Conservation (phyloP, 805 yeast species). For the Debaryomyces castellii region DNA sequence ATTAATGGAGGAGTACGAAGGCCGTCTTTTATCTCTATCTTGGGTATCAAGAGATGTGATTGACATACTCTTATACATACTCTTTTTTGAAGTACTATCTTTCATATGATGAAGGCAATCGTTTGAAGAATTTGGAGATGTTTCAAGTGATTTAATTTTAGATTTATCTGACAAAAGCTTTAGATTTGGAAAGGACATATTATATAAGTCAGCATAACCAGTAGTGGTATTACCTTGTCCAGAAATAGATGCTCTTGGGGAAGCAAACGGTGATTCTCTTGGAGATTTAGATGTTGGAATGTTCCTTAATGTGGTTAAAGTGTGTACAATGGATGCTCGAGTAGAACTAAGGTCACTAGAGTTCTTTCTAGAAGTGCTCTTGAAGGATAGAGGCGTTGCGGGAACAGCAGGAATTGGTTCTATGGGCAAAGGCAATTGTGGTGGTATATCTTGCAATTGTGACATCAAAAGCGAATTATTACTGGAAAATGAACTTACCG, state of each 20-base stretch:
- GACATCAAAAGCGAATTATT: conserved; percentile 25
- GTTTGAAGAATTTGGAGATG: conserved; percentile 4
- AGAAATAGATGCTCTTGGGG: conserved; percentile 51
- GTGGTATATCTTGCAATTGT: conserved; percentile 49
- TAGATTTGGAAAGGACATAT: conserved; percentile 19
- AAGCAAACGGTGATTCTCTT: conserved; percentile 36
- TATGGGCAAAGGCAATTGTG: conserved; percentile 54
- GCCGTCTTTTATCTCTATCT: neutral
- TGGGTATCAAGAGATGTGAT: conserved; percentile 5
- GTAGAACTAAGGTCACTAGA: conserved; percentile 40
- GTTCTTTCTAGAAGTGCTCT: conserved; percentile 33
- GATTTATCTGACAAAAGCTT: conserved; percentile 10
- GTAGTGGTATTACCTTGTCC: conserved; percentile 19
- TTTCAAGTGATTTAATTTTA: conserved; percentile 1
- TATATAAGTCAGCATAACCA: conserved; percentile 5
- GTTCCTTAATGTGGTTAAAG: conserved; percentile 38
- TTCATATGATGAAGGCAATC: neutral
- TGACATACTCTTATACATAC: conserved; percentile 2
- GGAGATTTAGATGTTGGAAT: conserved; percentile 38
- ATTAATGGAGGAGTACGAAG: neutral
- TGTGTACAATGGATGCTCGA: conserved; percentile 39
- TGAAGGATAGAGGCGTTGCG: conserved; percentile 31
- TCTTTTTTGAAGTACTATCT: neutral
- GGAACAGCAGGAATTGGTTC: conserved; percentile 50
- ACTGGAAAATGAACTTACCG: conserved; percentile 22